Conservation (phyloP, 2,329 filamentous ascomycete species). For the Penicillium hordei region DNA sequence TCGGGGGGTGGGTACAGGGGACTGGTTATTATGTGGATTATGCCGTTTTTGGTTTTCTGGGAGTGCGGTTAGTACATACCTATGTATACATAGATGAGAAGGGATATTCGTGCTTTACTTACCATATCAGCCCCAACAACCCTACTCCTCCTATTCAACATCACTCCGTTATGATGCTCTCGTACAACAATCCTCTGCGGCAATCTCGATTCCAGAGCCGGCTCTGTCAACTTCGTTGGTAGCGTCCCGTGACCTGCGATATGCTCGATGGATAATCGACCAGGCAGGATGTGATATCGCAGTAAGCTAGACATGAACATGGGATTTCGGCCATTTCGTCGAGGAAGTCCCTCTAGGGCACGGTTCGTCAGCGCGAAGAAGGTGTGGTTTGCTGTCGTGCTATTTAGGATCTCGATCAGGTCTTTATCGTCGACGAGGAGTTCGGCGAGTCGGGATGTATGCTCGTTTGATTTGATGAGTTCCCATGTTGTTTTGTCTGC, state of each 20-base stretch:
- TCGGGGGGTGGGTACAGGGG: conserved; percentile 74
- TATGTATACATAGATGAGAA: no score
- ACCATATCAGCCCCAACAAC: conserved; percentile 71
- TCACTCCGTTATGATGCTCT: conserved; percentile 63
- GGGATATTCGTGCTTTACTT: no score
- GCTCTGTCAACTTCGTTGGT: conserved; percentile 63
- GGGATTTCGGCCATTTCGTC: conserved; percentile 50
- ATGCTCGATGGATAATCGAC: conserved; percentile 60
- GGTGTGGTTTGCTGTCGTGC: conserved; percentile 72
- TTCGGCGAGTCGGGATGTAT: conserved; percentile 73
- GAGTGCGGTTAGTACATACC: conserved; percentile 29
- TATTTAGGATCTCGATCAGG: conserved; percentile 64
- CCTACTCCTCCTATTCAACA: conserved; percentile 74
- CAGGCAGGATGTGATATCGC: conserved; percentile 71
- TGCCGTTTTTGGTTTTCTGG: conserved; percentile 71
- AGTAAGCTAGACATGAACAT: conserved; percentile 68
- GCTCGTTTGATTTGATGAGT: conserved; percentile 70
- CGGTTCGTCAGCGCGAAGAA: conserved; percentile 76
- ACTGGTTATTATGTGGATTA: conserved; percentile 74
- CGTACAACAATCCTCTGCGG: conserved; percentile 68
- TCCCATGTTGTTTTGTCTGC: conserved; percentile 76
- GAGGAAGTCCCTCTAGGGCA: conserved; percentile 63
- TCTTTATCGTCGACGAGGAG: conserved; percentile 72
- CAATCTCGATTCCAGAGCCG: conserved; percentile 59
- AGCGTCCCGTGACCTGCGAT: conserved; percentile 70